Conservation (phyloP, 768 basidiomycete species). For the Leucocoprinus leucothites region DNA sequence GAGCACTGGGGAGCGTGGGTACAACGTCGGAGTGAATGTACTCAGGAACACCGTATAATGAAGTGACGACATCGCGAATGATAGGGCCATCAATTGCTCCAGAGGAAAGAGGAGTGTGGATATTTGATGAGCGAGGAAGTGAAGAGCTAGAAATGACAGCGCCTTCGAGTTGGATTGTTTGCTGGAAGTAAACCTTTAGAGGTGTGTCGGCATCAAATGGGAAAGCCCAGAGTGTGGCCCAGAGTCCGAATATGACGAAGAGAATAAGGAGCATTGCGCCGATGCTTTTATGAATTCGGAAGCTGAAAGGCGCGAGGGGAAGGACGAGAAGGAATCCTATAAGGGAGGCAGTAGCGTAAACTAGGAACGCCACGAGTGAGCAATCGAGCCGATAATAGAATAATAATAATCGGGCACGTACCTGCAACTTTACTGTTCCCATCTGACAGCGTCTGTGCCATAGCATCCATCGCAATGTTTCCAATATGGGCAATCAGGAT, state of each 20-base stretch:
- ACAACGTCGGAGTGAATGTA: slow-evolving; percentile 42
- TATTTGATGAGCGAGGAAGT: slow-evolving; percentile 13
- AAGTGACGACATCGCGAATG: slow-evolving; percentile 32
- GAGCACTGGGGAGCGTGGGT: slow-evolving; percentile 50
- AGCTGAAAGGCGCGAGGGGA: slow-evolving; percentile 63
- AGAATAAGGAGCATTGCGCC: slow-evolving; percentile 30
- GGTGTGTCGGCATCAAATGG: slow-evolving; percentile 64
- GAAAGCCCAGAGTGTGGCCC: slow-evolving; percentile 39
- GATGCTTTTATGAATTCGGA: slow-evolving; percentile 37
- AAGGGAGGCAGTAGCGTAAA: slow-evolving; percentile 45
- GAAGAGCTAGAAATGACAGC: slow-evolving; percentile 13
- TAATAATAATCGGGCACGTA: slow-evolving; percentile 28
- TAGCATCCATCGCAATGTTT: slow-evolving; percentile 41
- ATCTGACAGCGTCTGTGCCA: slow-evolving; percentile 60
- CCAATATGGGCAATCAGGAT: slow-evolving; percentile 51
- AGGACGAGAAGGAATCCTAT: slow-evolving; percentile 50
- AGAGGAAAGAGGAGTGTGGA: no score
- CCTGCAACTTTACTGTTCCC: slow-evolving; percentile 49
- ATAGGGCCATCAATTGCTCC: slow-evolving; percentile 6
- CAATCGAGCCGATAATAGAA: background rate
- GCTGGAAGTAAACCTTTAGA: slow-evolving; percentile 71
- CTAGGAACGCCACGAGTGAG: slow-evolving; percentile 27
- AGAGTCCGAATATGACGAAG: slow-evolving; percentile 42
- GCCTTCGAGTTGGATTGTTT: slow-evolving; percentile 45
- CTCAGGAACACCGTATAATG: slow-evolving; percentile 39